These are phyloP conservation scores for Lyophyllum decastes DNA, from an alignment of 768 basidiomycete species.

Conservation along the genomic window DNA sequence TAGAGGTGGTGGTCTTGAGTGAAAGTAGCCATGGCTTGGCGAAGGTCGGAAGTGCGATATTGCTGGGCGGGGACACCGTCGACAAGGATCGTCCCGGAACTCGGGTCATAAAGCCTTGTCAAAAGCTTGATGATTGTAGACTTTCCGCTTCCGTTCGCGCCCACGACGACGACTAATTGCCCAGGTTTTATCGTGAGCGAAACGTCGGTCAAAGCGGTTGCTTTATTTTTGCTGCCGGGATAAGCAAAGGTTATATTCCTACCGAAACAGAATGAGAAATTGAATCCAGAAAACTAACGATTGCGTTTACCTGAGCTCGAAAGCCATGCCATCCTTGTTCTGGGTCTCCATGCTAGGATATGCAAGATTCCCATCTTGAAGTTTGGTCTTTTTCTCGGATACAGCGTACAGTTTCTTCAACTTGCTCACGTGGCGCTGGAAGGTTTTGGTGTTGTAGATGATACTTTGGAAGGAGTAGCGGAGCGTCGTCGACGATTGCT, in stretches of 20 bases:
- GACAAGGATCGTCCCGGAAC: constrained; percentile 42
- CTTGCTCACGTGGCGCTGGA: constrained; percentile 25
- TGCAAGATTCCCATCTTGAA: constrained; percentile 24
- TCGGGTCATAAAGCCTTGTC: constrained; percentile 47
- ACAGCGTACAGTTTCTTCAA: constrained; percentile 35
- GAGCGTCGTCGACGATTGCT: constrained; percentile 34
- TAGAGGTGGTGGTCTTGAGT: constrained; percentile 51
- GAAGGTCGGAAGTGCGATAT: constrained; percentile 42
- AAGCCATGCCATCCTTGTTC: constrained; percentile 25
- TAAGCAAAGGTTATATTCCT: constrained; percentile 58
- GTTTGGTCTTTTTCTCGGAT: constrained; percentile 18
- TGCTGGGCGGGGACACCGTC: constrained; percentile 39
- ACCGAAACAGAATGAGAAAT: neutral
- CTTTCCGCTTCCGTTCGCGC: constrained; percentile 58
- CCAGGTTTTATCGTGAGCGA: constrained; percentile 47
- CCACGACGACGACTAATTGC: constrained; percentile 57
- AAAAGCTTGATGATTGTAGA: constrained; percentile 54
- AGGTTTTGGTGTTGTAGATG: constrained; percentile 15
- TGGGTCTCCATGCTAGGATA: constrained; percentile 22
- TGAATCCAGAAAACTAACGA: neutral
- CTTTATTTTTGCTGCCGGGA: constrained; percentile 39
- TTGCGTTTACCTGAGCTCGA: constrained; percentile 26
- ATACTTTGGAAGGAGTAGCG: constrained; percentile 24
- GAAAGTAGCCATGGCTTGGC: constrained; percentile 45
- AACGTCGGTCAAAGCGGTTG: constrained; percentile 37